Conservation (phyloP, 2,329 filamentous ascomycete species). For the Proliferodiscus dingleyae region DNA sequence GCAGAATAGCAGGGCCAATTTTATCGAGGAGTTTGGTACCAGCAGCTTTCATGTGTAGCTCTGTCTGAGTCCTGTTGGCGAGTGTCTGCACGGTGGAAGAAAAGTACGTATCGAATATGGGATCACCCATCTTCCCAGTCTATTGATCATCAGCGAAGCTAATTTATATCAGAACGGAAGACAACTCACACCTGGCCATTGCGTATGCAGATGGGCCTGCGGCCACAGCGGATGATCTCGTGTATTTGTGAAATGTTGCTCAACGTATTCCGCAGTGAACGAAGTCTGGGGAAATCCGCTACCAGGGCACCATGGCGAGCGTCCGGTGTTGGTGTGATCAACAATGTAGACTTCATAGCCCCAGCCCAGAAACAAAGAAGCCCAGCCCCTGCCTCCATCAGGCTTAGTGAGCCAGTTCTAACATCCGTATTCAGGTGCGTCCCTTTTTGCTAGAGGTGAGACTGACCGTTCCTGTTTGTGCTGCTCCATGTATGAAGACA, state of each 20-base stretch:
- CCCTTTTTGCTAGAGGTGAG: not conserved
- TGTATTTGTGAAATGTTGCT: constrained; percentile 27
- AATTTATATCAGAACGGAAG: not conserved
- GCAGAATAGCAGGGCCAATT: constrained; percentile 21
- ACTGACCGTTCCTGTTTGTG: constrained; percentile 26
- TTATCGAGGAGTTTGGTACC: constrained; percentile 33
- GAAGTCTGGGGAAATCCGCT: constrained; percentile 9
- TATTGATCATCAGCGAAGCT: constrained; percentile 1
- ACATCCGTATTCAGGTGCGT: not conserved
- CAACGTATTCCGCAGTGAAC: constrained; percentile 18
- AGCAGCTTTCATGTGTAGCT: constrained; percentile 35
- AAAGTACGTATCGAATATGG: constrained; percentile 31
- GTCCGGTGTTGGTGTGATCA: constrained; percentile 25
- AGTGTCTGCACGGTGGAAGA: constrained; percentile 37
- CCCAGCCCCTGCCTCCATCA: constrained; percentile 43
- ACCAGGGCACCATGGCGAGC: constrained; percentile 19
- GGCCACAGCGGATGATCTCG: constrained; percentile 25
- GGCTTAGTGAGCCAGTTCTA: constrained; percentile 44
- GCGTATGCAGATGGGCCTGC: constrained; percentile 35
- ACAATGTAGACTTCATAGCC: constrained; percentile 43
- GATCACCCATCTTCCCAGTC: constrained; percentile 21
- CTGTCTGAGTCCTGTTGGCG: constrained; percentile 32
- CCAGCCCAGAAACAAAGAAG: constrained; percentile 39
- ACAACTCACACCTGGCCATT: constrained; percentile 34
- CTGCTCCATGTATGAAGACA: constrained; percentile 25